Evolutionary conservation across 805 yeast genomes (phyloP), one percentile per base, ranked within the genome.

Genomic region (Tanozyma kutaoensis): DNA sequence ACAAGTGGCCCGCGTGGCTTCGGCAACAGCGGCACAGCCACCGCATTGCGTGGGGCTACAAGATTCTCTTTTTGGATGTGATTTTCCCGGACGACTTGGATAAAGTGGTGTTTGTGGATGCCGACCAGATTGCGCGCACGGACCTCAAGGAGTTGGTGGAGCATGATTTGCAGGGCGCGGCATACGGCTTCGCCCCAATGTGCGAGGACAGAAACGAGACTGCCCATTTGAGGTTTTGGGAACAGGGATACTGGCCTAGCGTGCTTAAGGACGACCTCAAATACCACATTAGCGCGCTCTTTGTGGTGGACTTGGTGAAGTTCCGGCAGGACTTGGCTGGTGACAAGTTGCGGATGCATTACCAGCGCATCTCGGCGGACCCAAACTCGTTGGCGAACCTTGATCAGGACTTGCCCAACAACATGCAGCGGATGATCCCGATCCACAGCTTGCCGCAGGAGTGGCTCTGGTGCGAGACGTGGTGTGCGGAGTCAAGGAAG

Each of bases 371-470:
- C 1, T 76, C 94, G 1, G 67, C 72, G 1, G 95, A 85, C 46
- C 78, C 91, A 1, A 61, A 54, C 14, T 85, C 95, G 0, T 56
- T 91, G 31, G 66, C 82, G 8, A 84, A 82, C 42, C 62, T 86
- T 33, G 97, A 85, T 45, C 96, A 88, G 46, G 97, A 91, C 46
- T 62, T 88, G 34, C 85, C 95, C n/a, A 91, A 88, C 50, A 80
- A 81, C 43, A 39, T 86, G 39, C 97, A 91, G 49, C 40, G 58
- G 14, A 48, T 51, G 16, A 49, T 88, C 17, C 76, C 75, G 26
- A 84, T 84, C 12, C 67, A 58, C 41, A 75, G 91, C 7, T 55
- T 82, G 24, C 80, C 84, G 3, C 76, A 76, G 38, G 86, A 80
- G 24, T 82, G 93, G 93, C 55, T 81, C 21, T 84, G 94, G 94